Evolutionary conservation across 768 basidiomycete genomes (phyloP).

Genomic region (Boletus sensibilis): DNA sequence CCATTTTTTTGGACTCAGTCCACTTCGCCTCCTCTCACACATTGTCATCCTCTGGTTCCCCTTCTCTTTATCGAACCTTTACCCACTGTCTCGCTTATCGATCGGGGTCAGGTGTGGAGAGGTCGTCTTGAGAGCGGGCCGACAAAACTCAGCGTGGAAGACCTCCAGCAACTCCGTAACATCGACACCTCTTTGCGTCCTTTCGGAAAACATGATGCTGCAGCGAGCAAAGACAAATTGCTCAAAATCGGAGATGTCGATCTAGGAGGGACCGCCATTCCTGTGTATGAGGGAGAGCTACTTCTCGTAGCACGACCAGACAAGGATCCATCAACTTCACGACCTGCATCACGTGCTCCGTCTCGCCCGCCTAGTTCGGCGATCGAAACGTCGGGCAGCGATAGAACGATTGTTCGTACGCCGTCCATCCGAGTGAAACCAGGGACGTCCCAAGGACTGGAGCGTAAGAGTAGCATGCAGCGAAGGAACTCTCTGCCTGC

Average conservation of each 20-base stretch:
- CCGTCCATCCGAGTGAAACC: slow-evolving; percentile 82
- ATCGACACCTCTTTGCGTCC: slow-evolving; percentile 46
- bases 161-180: slow-evolving; percentile 56
- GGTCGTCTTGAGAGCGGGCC: slow-evolving; percentile 67
- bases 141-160: slow-evolving; percentile 46
- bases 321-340: slow-evolving; percentile 47
- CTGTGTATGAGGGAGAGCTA: slow-evolving; percentile 73
- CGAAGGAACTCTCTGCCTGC: slow-evolving; percentile 79
- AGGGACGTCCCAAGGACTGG: slow-evolving; percentile 61
- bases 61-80: slow-evolving; percentile 76
- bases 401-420: slow-evolving; percentile 49
- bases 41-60: slow-evolving; percentile 54
- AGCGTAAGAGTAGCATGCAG: slow-evolving; percentile 74
- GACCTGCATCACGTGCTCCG: slow-evolving; percentile 57
- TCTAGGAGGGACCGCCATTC: slow-evolving; percentile 66
- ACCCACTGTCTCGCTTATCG: slow-evolving; percentile 64
- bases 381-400: slow-evolving; percentile 39
- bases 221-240: slow-evolving; percentile 26
- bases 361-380: slow-evolving; percentile 73
- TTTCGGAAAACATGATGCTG: slow-evolving; percentile 16
- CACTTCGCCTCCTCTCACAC: slow-evolving; percentile 34
- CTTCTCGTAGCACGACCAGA: slow-evolving; percentile 63
- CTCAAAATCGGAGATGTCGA: slow-evolving; percentile 43
- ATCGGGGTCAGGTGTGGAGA: slow-evolving; percentile 61
- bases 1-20: slow-evolving; percentile 70